Evolutionary conservation across 768 basidiomycete genomes (phyloP).

Genomic region (Fomitopsis pulvina): DNA sequence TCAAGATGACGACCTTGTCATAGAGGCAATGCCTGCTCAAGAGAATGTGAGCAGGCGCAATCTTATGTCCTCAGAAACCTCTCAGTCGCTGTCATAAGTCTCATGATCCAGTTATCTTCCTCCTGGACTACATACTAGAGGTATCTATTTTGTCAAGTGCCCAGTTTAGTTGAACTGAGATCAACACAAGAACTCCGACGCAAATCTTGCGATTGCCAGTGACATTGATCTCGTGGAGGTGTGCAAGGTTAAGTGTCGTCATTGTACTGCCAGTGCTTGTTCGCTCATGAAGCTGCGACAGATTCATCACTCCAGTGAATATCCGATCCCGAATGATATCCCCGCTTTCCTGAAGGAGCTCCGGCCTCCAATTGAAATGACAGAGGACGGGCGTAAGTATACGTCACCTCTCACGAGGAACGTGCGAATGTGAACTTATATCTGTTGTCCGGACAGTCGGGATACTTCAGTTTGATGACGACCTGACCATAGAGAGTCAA

Average conservation of each 20-base stretch:
- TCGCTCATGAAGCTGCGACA: background rate
- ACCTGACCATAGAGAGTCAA: too few relatives aligned
- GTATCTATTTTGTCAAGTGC: background rate
- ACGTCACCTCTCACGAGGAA: too few relatives aligned
- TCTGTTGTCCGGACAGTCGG: too few relatives aligned
- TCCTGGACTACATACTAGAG: slow-evolving; percentile 12
- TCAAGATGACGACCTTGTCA: background rate
- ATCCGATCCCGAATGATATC: slow-evolving; percentile 3
- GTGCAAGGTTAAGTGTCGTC: slow-evolving; percentile 1
- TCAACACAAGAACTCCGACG: slow-evolving; percentile 5
- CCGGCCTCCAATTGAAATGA: slow-evolving; percentile 7
- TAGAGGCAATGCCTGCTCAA: background rate
- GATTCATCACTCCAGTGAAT: background rate
- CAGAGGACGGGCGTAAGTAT: slow-evolving; percentile 7
- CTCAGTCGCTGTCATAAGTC: background rate
- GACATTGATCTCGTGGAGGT: slow-evolving; percentile 5
- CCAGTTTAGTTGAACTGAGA: background rate
- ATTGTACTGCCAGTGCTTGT: background rate
- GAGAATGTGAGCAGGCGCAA: background rate
- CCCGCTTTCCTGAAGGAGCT: background rate
- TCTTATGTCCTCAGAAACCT: background rate
- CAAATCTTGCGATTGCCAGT: slow-evolving; percentile 8
- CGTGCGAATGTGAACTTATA: too few relatives aligned
- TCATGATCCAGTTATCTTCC: slow-evolving; percentile 7
- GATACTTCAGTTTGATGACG: too few relatives aligned